Evolutionary conservation across 805 yeast species (phyloP).

Genomic region (Lipomyces starkeyi): DNA sequence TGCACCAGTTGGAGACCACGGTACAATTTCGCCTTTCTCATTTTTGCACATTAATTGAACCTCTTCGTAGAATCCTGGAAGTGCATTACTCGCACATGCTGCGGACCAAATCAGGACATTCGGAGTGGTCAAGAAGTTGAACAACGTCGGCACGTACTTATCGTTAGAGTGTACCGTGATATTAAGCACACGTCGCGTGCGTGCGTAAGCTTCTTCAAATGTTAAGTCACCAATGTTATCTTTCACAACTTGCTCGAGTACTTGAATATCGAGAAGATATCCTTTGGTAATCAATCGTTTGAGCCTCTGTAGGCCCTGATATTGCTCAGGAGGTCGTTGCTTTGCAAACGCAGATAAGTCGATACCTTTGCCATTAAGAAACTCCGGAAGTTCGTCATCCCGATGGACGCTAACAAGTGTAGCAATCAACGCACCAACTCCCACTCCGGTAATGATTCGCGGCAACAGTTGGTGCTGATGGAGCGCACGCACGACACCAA

Average conservation of each 20-base stretch:
- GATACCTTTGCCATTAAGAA: slow-evolving; percentile 41
- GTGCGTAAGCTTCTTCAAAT: slow-evolving; percentile 88
- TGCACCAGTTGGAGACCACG: slow-evolving; percentile 39
- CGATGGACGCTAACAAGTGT: slow-evolving; percentile 77
- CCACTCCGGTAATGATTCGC: slow-evolving; percentile 84
- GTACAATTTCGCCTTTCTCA: slow-evolving; percentile 53
- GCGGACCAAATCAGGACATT: slow-evolving; percentile 91
- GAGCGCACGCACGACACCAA: slow-evolving; percentile 90
- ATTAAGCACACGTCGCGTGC: slow-evolving; percentile 79
- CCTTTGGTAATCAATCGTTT: slow-evolving; percentile 80
- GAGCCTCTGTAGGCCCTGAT: slow-evolving; percentile 20
- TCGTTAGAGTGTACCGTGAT: slow-evolving; percentile 84
- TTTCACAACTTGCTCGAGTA: slow-evolving; percentile 78
- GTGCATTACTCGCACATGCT: slow-evolving; percentile 71
- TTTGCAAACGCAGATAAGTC: slow-evolving; percentile 26
- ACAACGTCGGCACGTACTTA: slow-evolving; percentile 54
- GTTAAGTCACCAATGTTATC: slow-evolving; percentile 81
- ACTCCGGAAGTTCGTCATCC: slow-evolving; percentile 63
- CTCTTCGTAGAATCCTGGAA: slow-evolving; percentile 66
- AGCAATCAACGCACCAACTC: slow-evolving; percentile 93
- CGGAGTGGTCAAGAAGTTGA: slow-evolving; percentile 92
- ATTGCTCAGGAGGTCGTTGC: slow-evolving; percentile 8
- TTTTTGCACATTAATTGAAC: slow-evolving; percentile 65
- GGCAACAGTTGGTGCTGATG: slow-evolving; percentile 78
- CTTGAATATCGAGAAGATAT: slow-evolving; percentile 81